Base-by-base conservation (phyloP, 2,329 filamentous ascomycete species). In the Sarocladiaceae sp. region DNA sequence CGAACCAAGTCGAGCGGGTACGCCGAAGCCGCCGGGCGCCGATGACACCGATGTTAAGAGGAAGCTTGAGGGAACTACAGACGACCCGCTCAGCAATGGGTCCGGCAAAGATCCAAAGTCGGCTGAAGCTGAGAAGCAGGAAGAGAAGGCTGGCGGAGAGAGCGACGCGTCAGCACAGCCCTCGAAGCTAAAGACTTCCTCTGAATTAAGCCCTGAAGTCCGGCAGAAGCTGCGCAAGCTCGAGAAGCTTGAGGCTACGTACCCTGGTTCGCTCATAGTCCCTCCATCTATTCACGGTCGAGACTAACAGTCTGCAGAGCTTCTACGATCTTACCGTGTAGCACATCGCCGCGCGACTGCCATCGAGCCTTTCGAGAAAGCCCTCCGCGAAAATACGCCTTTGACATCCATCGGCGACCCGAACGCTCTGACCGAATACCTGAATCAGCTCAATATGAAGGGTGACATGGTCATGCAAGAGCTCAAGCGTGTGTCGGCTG, bases 391-490 rank as follows among this genome's bases (percentile, higher is more conserved):
- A 60, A 87, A 95, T 55, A 98, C 93, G 0, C 91, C 93, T 2
- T 70, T 97, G 27, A 86, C 87, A 4, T 91, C 88, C 13, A 95
- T 98, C 54, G 76, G 73, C 53, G 93, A 98, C 48, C 88, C 91
- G 0, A 78, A 80, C 44, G 84, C 89, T 2, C 72, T 98, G 26
- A 78, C 89, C 6, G 91, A 97, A 63, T 98, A 96, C 57, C 73
- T 98, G 21, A 88, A 84, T 53, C 88, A 96, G 62, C 67, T 95
- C 32, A 91, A 83, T 49, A 64, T 90, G 44, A 91, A 94, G 58
- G 83, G 83, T 33, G 88, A 95, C 55, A 94, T 98, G 86, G 82
- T 95, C 3, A 83, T 94, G 78, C 85, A 95, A 35, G 93, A 98
- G 64, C 72, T 96, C 46, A 96, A 94, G 66, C 76, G 88, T 11